These are phyloP conservation scores for Aspergillus ochraceoroseus DNA, from an alignment of 2,329 filamentous ascomycete species.

Conservation along the genomic window DNA sequence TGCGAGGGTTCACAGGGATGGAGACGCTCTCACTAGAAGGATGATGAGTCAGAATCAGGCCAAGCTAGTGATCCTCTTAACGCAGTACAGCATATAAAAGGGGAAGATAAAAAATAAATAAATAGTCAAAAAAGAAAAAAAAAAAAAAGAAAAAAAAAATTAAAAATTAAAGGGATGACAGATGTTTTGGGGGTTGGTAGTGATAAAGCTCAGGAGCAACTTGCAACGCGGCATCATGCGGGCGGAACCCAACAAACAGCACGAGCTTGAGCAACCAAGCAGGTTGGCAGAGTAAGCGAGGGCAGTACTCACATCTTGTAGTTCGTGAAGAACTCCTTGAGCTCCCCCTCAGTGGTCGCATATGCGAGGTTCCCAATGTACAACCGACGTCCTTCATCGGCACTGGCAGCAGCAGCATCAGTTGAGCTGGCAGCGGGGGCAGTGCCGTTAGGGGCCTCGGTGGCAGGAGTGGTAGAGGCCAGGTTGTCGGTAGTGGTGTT, in stretches of 20 bases:
- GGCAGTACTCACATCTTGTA: conserved; percentile 88
- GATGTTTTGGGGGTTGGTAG: too few relatives aligned
- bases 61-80: too few relatives aligned
- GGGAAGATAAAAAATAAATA: not conserved
- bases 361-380: conserved; percentile 99
- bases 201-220: not conserved
- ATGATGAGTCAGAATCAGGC: too few relatives aligned
- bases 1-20: conserved; percentile 98
- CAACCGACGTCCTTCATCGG: conserved; percentile 96
- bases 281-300: conserved; percentile 3
- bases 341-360: conserved; percentile 99
- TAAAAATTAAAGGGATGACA: too few relatives aligned
- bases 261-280: conserved; percentile 4
- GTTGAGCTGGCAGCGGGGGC: conserved; percentile 66
- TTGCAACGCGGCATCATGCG: not conserved
- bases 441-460: conserved; percentile 53
- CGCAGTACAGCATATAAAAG: too few relatives aligned
- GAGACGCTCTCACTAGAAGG: conserved; percentile 83
- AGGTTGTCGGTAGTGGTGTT: conserved; percentile 63
- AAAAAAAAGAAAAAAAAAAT: too few relatives aligned
- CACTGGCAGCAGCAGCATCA: conserved; percentile 92
- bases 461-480: conserved; percentile 60
- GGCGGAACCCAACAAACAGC: conserved; percentile 5
- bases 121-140: too few relatives aligned
- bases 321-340: conserved; percentile 99